phyloP scores from a whole-genome alignment of 495 filamentous ascomycete genomes.

The Tetracladium marchalianum region DNA sequence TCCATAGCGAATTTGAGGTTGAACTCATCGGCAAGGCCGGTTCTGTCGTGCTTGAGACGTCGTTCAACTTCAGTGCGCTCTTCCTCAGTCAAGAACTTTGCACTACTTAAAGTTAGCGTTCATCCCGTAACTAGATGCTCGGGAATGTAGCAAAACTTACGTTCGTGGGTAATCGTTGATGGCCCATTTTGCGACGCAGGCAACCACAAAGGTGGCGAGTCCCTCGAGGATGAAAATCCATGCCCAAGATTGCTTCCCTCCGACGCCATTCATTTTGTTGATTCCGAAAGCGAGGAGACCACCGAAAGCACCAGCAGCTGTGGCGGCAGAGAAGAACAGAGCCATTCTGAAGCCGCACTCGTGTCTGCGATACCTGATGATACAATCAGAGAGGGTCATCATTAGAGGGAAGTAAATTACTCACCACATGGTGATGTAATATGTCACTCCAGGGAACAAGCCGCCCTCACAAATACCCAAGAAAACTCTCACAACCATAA shows the following conservation, averaged over 20 bases:
- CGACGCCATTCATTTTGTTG: constrained; percentile 41
- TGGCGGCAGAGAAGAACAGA: constrained; percentile 46
- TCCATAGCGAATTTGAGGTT: constrained; percentile 59
- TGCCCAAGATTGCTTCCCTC: constrained; percentile 46
- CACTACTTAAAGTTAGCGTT: constrained; percentile 9
- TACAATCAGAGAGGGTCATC: constrained; percentile 22
- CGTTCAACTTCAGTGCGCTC: constrained; percentile 39
- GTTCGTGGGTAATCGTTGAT: constrained; percentile 51
- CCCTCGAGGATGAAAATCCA: constrained; percentile 68
- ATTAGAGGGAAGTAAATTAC: not conserved
- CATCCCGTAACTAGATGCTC: constrained; percentile 4
- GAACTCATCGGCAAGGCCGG: constrained; percentile 63
- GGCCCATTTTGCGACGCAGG: constrained; percentile 36
- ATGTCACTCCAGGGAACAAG: constrained; percentile 58
- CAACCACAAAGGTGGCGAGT: constrained; percentile 25
- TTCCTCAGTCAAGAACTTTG: constrained; percentile 37
- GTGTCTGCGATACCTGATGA: constrained; percentile 52
- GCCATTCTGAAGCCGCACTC: constrained; percentile 51
- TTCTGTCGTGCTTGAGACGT: constrained; percentile 43
- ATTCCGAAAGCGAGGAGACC: constrained; percentile 57
- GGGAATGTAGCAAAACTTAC: constrained; percentile 46
- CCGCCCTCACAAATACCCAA: constrained; percentile 58
- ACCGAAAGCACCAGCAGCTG: constrained; percentile 51
- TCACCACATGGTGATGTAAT: constrained; percentile 70
- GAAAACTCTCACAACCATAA: constrained; percentile 48